Conservation (phyloP, 2,329 filamentous ascomycete genomes). For the Xylaria sp. region DNA sequence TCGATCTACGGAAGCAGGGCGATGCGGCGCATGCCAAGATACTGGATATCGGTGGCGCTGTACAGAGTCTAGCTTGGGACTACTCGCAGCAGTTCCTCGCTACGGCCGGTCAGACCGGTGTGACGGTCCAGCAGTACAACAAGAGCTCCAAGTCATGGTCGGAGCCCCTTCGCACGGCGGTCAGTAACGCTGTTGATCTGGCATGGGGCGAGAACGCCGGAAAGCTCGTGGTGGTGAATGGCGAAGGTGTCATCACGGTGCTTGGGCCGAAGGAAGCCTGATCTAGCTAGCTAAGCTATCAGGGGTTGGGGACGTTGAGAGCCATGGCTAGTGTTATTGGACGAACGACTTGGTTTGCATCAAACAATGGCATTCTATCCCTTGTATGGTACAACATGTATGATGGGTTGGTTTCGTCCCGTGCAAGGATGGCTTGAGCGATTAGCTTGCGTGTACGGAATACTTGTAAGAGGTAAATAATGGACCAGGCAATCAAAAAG, state of each 20-base stretch:
- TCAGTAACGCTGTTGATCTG: constrained; percentile 62
- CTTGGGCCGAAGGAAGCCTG: constrained; percentile 47
- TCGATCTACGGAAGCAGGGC: constrained; percentile 88
- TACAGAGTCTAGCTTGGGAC: constrained; percentile 79
- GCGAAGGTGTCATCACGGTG: constrained; percentile 69
- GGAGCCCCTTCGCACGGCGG: constrained; percentile 72
- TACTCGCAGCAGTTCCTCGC: constrained; percentile 92
- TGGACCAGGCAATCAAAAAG: not conserved
- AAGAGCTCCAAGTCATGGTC: constrained; percentile 87
- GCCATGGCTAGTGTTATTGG: not conserved
- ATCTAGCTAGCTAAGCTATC: not conserved
- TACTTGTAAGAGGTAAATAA: too few species aligned
- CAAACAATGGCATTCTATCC: not conserved
- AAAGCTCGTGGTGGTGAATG: constrained; percentile 68
- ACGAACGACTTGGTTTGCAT: not conserved
- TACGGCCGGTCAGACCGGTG: constrained; percentile 69
- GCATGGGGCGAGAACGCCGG: constrained; percentile 73
- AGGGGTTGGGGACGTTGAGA: not conserved
- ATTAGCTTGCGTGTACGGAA: too few species aligned
- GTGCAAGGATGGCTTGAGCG: too few species aligned
- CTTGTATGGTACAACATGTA: not conserved
- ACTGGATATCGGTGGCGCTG: constrained; percentile 75
- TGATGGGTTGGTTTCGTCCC: too few species aligned
- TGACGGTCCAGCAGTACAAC: constrained; percentile 83
- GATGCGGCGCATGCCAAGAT: constrained; percentile 75